These are phyloP conservation scores for Pichia scutulata DNA, from an alignment of 805 yeast species.

Conservation along the genomic window DNA sequence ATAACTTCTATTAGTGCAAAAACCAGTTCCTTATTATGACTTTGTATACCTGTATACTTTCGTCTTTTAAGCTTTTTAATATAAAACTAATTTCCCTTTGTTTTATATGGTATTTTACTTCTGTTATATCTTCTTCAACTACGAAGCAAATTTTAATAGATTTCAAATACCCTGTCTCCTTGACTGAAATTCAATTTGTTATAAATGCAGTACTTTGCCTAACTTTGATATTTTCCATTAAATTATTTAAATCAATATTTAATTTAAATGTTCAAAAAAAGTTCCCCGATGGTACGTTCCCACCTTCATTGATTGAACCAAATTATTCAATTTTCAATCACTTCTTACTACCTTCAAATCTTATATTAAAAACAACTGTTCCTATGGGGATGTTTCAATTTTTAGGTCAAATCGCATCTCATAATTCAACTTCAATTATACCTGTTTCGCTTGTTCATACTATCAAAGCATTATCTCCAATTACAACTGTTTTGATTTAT, in stretches of 20 bases:
- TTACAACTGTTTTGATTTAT: constrained; percentile 79
- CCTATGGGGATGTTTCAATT: constrained; percentile 96
- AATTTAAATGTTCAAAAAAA: constrained; percentile 14
- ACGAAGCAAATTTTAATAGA: constrained; percentile 66
- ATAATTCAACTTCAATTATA: constrained; percentile 83
- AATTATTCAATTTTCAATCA: constrained; percentile 24
- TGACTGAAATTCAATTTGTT: constrained; percentile 81
- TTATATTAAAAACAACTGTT: constrained; percentile 56
- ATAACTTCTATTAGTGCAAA: neutral
- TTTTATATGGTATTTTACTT: constrained; percentile 67
- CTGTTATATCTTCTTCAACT: constrained; percentile 75
- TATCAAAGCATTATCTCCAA: constrained; percentile 84
- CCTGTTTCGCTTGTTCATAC: constrained; percentile 96
- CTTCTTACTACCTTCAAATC: constrained; percentile 47
- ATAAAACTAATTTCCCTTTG: constrained; percentile 41
- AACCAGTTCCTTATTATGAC: neutral
- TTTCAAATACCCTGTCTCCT: constrained; percentile 76
- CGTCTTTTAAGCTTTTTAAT: constrained; percentile 19
- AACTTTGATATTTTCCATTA: constrained; percentile 20
- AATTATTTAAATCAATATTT: constrained; percentile 4
- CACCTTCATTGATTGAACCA: constrained; percentile 29
- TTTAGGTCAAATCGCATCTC: constrained; percentile 83
- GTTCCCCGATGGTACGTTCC: constrained; percentile 47
- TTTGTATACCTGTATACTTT: neutral
- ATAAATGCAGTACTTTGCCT: constrained; percentile 61